Conservation (phyloP, 2,329 filamentous ascomycete species). For the Cladosporium phlei region DNA sequence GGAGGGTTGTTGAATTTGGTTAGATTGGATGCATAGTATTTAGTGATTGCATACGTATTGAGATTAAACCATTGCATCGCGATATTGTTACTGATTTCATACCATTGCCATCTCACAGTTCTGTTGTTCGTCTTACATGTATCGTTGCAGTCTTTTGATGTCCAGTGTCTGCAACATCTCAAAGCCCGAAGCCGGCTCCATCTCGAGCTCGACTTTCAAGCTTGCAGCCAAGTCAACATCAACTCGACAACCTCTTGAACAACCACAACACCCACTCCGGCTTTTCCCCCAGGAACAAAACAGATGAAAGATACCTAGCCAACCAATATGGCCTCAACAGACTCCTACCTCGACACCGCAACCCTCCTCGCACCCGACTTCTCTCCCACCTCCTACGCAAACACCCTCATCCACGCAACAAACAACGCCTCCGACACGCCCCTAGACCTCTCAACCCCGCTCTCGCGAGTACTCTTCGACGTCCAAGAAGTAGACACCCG, state of each 20-base stretch:
- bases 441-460: slow-evolving; percentile 86
- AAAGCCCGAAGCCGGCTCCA: not conserved
- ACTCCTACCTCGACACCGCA: slow-evolving; percentile 84
- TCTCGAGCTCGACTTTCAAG: not conserved
- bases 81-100: too few relatives aligned
- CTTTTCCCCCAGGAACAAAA: not conserved
- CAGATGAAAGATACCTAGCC: not conserved
- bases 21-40: too few relatives aligned
- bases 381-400: slow-evolving; percentile 76
- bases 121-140: too few relatives aligned
- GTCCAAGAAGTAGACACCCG: slow-evolving; percentile 95
- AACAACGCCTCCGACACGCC: slow-evolving; percentile 89
- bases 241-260: not conserved
- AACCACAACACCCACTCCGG: not conserved
- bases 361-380: slow-evolving; percentile 81
- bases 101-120: too few relatives aligned
- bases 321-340: slow-evolving; percentile 4
- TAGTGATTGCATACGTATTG: not conserved
- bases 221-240: not conserved
- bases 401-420: slow-evolving; percentile 78
- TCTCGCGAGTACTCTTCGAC: slow-evolving; percentile 92
- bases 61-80: too few relatives aligned
- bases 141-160: too few relatives aligned
- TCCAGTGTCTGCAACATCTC: too few relatives aligned
- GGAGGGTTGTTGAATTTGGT: too few relatives aligned